These are phyloP conservation scores for Elsinoe necatrix DNA, from an alignment of 2,329 filamentous ascomycete genomes.

Conservation along the genomic window DNA sequence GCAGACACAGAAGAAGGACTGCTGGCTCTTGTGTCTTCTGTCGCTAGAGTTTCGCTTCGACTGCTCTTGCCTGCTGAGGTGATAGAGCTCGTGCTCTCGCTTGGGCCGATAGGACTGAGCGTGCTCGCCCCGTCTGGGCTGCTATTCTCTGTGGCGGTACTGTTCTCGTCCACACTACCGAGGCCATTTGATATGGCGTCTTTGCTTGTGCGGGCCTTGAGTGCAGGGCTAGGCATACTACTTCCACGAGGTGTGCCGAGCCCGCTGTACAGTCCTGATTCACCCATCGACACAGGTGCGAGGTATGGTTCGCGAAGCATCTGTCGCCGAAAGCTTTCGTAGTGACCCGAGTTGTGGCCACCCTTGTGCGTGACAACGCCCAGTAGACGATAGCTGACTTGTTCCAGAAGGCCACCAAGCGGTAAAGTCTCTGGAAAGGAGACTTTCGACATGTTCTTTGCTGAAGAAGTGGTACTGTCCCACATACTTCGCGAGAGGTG, in stretches of 20 bases:
- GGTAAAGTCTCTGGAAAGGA: slow-evolving; percentile 80
- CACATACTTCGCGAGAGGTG: slow-evolving; percentile 93
- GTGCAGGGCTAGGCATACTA: slow-evolving; percentile 26
- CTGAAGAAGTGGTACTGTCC: slow-evolving; percentile 61
- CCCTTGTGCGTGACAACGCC: slow-evolving; percentile 91
- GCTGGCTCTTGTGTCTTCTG: neutral
- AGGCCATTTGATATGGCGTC: neutral
- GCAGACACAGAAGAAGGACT: neutral
- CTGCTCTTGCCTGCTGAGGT: neutral
- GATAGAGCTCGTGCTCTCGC: neutral
- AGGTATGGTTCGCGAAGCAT: slow-evolving; percentile 56
- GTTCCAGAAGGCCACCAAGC: slow-evolving; percentile 68
- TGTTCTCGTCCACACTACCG: neutral
- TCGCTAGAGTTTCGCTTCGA: neutral
- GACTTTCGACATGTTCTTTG: slow-evolving; percentile 92
- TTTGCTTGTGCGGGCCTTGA: neutral
- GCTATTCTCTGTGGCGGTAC: neutral
- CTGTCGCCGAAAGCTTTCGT: slow-evolving; percentile 90
- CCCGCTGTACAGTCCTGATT: slow-evolving; percentile 63
- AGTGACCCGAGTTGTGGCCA: slow-evolving; percentile 91
- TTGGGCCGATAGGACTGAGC: slow-evolving; percentile 11
- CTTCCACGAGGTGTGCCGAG: slow-evolving; percentile 28
- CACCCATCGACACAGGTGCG: slow-evolving; percentile 70
- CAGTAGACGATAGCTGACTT: slow-evolving; percentile 73
- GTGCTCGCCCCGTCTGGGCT: neutral